phyloP scores from a whole-genome alignment of 2,329 filamentous ascomycete species.

The Calonectria ilicicola region DNA sequence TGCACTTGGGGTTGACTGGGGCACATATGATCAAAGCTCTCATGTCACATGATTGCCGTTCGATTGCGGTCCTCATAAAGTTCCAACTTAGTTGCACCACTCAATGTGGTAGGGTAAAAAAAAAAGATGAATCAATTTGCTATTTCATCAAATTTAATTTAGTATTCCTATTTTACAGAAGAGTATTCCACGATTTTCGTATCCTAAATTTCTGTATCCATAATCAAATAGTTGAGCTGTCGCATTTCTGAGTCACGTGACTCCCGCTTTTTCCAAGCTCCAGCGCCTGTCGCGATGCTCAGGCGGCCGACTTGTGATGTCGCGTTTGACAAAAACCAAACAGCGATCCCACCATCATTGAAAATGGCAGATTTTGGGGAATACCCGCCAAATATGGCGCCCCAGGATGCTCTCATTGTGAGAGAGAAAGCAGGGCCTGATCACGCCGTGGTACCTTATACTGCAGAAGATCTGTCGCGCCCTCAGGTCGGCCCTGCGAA shows the following conservation, averaged over 20 bases:
- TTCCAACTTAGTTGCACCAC: background rate
- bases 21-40: background rate
- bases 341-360: background rate
- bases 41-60: background rate
- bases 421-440: slow-evolving; percentile 66
- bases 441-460: slow-evolving; percentile 73
- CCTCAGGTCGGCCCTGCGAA: slow-evolving; percentile 77
- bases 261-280: background rate
- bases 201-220: background rate
- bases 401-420: slow-evolving; percentile 72
- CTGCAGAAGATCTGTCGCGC: slow-evolving; percentile 78
- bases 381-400: slow-evolving; percentile 75
- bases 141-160: background rate
- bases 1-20: background rate
- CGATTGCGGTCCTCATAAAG: background rate
- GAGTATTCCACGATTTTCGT: background rate
- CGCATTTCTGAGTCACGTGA: background rate
- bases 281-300: background rate
- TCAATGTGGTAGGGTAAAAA: background rate
- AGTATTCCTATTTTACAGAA: too few relatives aligned
- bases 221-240: background rate
- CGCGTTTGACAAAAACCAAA: slow-evolving; percentile 11
- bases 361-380: slow-evolving; percentile 72
- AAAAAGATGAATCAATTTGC: background rate
- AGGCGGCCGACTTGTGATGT: slow-evolving; percentile 15